phyloP scores from a whole-genome alignment of 805 yeast genomes.

The Debaryomyces maramus region DNA sequence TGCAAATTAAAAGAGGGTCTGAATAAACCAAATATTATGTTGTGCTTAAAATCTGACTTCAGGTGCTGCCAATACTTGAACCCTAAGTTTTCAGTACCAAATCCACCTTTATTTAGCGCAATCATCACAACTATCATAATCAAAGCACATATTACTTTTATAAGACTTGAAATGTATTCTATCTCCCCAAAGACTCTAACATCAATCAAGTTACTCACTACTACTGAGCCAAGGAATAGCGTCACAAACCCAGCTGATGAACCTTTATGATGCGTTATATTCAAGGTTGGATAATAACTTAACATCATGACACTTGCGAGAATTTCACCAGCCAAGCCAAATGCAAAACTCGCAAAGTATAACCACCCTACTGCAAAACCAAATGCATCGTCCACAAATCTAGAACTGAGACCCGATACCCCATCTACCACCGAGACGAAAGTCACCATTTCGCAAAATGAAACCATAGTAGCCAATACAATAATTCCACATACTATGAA shows the following conservation, averaged over 20 bases:
- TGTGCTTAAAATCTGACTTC: conserved; percentile 47
- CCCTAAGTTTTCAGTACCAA: conserved; percentile 51
- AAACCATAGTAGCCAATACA: conserved; percentile 66
- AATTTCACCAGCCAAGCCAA: conserved; percentile 76
- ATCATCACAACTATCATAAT: conserved; percentile 62
- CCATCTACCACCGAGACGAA: conserved; percentile 79
- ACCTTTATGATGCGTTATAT: conserved; percentile 48
- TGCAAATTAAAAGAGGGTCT: conserved; percentile 67
- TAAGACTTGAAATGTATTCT: conserved; percentile 60
- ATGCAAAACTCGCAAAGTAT: conserved; percentile 70
- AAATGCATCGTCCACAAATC: conserved; percentile 77
- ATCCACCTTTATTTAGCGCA: conserved; percentile 60
- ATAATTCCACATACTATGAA: conserved; percentile 62
- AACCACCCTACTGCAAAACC: conserved; percentile 74
- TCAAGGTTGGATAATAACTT: conserved; percentile 59
- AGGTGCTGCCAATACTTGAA: conserved; percentile 66
- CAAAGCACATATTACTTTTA: conserved; percentile 55
- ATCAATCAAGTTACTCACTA: conserved; percentile 58
- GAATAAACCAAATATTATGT: conserved; percentile 66
- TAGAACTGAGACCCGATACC: conserved; percentile 68
- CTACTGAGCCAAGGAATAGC: conserved; percentile 49
- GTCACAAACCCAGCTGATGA: conserved; percentile 64
- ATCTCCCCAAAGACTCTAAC: conserved; percentile 75
- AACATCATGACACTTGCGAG: conserved; percentile 79
- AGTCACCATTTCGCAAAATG: conserved; percentile 82